A percentile compares a stretch with the other conserved stretches of the same genome.
Evolutionary conservation across 2,329 filamentous ascomycete species (phyloP).

Genomic region (Neonectria neomacrospora): DNA sequence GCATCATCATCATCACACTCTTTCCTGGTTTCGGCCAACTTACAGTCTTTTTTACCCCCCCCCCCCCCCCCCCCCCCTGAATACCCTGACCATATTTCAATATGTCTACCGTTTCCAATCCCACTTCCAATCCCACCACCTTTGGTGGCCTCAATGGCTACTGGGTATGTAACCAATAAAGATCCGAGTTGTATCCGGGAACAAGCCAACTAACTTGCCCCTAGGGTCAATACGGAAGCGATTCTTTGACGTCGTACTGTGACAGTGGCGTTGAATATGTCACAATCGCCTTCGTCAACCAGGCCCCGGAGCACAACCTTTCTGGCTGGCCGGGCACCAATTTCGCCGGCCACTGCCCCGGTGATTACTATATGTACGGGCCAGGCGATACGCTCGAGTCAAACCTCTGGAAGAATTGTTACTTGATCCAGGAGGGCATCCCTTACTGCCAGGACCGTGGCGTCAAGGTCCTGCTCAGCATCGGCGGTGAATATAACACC

Average conservation of each 20-base stretch:
- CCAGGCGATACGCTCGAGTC: constrained; percentile 37
- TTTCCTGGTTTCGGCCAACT: constrained; percentile 49
- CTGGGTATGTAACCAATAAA: constrained; percentile 47
- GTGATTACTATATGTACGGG: constrained; percentile 39
- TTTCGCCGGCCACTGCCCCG: constrained; percentile 54
- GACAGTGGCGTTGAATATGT: constrained; percentile 52
- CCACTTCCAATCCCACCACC: constrained; percentile 39
- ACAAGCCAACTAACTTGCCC: constrained; percentile 10
- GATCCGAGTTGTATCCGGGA: neutral
- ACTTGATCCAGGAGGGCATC: constrained; percentile 52
- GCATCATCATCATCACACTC: constrained; percentile 47
- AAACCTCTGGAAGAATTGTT: constrained; percentile 51
- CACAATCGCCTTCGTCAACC: constrained; percentile 53
- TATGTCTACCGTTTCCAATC: constrained; percentile 39
- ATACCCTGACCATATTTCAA: constrained; percentile 28
- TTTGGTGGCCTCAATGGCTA: constrained; percentile 53
- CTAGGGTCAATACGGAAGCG: constrained; percentile 51
- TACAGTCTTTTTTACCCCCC: constrained; percentile 51
- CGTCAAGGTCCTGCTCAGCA: constrained; percentile 57
- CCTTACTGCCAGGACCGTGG: constrained; percentile 54
- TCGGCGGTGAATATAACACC: constrained; percentile 50
- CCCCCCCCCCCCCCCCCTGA: constrained; percentile 36
- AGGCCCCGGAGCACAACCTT: constrained; percentile 50
- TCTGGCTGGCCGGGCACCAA: constrained; percentile 53
- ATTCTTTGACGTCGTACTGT: constrained; percentile 51